Percentiles rank a stretch among this genome's conserved stretches.
Evolutionary conservation across 495 filamentous ascomycete genomes (phyloP).

Genomic region (Staphylotrichum longicolle): DNA sequence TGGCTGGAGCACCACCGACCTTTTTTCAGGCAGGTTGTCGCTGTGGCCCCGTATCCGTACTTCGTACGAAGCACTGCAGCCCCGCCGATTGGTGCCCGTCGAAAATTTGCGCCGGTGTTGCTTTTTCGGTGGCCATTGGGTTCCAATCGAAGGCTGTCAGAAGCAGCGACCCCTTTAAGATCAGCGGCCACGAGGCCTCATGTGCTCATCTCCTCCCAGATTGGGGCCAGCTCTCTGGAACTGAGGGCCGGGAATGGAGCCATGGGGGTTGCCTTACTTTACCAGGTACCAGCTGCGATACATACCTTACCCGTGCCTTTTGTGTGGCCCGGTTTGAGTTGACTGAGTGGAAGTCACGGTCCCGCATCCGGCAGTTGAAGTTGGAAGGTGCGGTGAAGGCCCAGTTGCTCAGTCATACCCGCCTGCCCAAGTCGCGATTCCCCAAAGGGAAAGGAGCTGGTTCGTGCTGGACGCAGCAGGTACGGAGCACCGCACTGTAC

Average conservation of each 20-base stretch:
- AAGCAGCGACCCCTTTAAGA: neutral
- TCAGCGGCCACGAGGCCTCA: slow-evolving; percentile 1
- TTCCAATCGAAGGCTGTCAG: neutral
- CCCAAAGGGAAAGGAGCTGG: slow-evolving; percentile 6
- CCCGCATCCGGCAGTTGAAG: neutral
- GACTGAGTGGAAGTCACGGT: no score
- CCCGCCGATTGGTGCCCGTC: slow-evolving; percentile 13
- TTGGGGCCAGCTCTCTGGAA: neutral
- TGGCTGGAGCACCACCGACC: no score
- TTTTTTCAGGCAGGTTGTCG: no score
- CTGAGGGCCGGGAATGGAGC: neutral
- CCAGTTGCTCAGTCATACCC: neutral
- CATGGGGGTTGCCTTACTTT: no score
- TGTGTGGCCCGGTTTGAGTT: no score
- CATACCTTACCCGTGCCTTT: no score
- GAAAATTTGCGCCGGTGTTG: slow-evolving; percentile 17
- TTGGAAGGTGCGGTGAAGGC: slow-evolving; percentile 16
- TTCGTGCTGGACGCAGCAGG: neutral
- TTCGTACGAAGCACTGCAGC: slow-evolving; percentile 1
- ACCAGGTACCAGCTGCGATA: no score
- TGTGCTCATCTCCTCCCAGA: no score
- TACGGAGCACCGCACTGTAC: neutral
- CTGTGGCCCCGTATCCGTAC: neutral
- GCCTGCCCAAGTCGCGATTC: slow-evolving; percentile 1
- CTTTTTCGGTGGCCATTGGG: neutral